Evolutionary conservation across 73 alveolate species (phyloP), one percentile per base, ranked within the genome.

Genomic region (Effrenium voratum): DNA sequence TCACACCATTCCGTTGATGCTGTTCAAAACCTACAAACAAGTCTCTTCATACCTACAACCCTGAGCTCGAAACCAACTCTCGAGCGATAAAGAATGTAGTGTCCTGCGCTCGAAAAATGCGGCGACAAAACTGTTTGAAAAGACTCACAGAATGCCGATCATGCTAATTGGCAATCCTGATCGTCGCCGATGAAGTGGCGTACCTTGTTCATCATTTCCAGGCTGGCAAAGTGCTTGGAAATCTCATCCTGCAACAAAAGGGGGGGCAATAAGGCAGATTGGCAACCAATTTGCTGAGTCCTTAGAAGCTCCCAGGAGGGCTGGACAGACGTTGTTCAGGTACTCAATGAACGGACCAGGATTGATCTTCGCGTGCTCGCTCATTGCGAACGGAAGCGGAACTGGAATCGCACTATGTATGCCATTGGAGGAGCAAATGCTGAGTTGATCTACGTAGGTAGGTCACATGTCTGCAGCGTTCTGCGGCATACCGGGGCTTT

Each of bases 161-260:
- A n/a, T n/a, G n/a, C n/a, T n/a, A n/a, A n/a, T n/a, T n/a, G n/a
- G n/a, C n/a, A n/a, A n/a, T n/a, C n/a, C 40, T 90, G 97, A 75
- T 90, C 97, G 46, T 90, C 97, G 36, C 83, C 66, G 45, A 90
- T 90, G 76, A 90, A 90, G 80, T 90, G 97, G 8, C 97, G 72
- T 10, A 90, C 97, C 75, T 90, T 90, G 86, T 90, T 90, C 97
- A 90, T 90, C 97, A 90, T 90, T 75, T 90, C 97, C 76, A 90
- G 45, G 87, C 87, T 90, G 36, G 87, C 97, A 70, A 90, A 90
- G 34, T 90, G 97, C 55, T 70, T 90, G 57, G 97, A 66, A 50
- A 90, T 90, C 52, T 90, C 97, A 68, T 90, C 97, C 82, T 72
- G 47, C 63, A 52, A 52, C 26, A 8, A 8, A 22, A 22, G 26